Evolutionary conservation across 2,329 filamentous ascomycete species (phyloP).

Genomic region (Alternaria gansuensis): DNA sequence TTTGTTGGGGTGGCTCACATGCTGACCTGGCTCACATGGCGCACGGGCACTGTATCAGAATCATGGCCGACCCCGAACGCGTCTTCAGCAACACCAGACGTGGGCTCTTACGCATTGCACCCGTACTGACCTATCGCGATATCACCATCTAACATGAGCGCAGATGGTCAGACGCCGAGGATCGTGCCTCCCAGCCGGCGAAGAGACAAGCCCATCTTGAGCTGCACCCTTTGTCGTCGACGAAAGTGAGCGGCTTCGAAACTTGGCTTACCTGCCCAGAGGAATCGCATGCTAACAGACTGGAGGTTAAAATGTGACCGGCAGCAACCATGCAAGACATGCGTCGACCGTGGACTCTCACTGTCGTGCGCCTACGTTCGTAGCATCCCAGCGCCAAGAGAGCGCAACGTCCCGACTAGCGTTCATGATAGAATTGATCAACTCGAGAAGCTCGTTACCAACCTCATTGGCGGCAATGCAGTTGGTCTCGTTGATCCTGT

Average conservation of each 20-base stretch:
- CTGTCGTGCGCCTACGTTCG: constrained; percentile 47
- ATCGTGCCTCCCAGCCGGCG: constrained; percentile 41
- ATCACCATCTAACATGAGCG: constrained; percentile 26
- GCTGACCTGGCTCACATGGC: no score
- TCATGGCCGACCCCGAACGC: constrained; percentile 1
- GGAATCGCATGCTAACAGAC: constrained; percentile 14
- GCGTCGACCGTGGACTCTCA: constrained; percentile 49
- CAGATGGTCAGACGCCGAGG: constrained; percentile 30
- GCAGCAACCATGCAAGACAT: constrained; percentile 50
- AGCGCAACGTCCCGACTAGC: constrained; percentile 40
- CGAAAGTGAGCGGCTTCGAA: constrained; percentile 32
- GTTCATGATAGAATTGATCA: constrained; percentile 51
- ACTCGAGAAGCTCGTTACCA: constrained; percentile 49
- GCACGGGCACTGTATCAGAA: neutral
- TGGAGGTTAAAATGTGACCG: constrained; percentile 48
- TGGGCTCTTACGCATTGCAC: constrained; percentile 1
- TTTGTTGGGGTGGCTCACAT: no score
- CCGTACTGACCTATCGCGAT: neutral
- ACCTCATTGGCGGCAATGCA: constrained; percentile 44
- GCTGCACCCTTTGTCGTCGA: constrained; percentile 42
- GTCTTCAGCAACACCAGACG: neutral
- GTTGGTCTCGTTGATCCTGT: constrained; percentile 14
- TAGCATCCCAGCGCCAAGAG: constrained; percentile 28
- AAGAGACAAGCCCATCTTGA: constrained; percentile 46
- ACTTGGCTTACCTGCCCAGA: neutral